Evolutionary conservation across 345 rosid species (phyloP), one percentile per base, ranked within the genome.

Genomic region (Salix exigua): DNA sequence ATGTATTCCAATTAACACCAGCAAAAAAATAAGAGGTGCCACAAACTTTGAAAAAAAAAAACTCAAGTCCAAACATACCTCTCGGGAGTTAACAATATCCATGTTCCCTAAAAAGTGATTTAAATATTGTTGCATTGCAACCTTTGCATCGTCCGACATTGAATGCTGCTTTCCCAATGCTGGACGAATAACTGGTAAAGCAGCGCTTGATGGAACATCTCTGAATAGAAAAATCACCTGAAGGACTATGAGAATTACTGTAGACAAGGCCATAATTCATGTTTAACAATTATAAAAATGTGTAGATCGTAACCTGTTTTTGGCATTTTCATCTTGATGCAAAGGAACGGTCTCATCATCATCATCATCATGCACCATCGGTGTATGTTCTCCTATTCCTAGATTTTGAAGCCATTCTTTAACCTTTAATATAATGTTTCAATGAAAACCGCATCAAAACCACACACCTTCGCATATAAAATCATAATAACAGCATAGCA

Each of bases 391-490:
- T 82, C 96, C 99, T 53, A 95, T 89, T 91, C 98, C 99, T 87
- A 95, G 97, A 91, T 93, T 93, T 90, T 93, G 97, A 87, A 95
- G 99, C 99, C 99, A 95, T 83, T 93, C 99, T 95, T 91, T 95
- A 89, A 95, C 99, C 99, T 95, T 92, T 85, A 81, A 90, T 81
- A 77, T 79, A 84, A 82, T 76, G 77, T 81, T 81, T 79, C 86
- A 87, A 86, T 63, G 31, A 84, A 83, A 83, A 84, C 61, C 63
- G 83, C 74, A 87, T 89, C 85, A 89, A 87, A 79, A 77, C 75
- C 83, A 74, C 73, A 66, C 64, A 64, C 30, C 71, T 31, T 42
- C 26, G 25, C 67, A 5, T 23, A 58, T 21, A 63, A 74, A 8
- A 7, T 53, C 28, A 4, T 38, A 65, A 14, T 11, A 2, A 25